Conservation (phyloP, 352 stramenopile species). For the Blastocystis sp. region DNA sequence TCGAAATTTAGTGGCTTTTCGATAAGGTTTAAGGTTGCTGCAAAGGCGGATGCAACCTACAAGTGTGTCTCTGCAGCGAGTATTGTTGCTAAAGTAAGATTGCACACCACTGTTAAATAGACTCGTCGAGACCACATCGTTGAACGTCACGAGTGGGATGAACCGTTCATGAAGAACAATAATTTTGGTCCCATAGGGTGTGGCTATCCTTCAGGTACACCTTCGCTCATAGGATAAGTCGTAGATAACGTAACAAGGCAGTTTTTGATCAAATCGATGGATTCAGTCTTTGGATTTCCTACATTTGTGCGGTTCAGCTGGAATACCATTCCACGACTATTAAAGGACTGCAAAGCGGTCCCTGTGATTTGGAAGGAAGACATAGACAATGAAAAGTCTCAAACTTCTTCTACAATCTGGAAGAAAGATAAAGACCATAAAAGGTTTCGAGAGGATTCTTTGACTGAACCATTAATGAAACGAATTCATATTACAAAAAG, state of each 20-base stretch:
- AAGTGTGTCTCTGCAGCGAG: conserved; percentile 61
- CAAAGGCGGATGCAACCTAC: conserved; percentile 21
- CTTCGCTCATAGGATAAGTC: not conserved
- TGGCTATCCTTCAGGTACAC: conserved; percentile 25
- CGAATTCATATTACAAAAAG: not conserved
- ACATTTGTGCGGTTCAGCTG: conserved; percentile 57
- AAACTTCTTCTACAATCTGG: not conserved
- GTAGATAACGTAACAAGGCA: conserved; percentile 6
- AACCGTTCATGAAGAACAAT: conserved; percentile 11
- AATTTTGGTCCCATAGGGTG: not conserved
- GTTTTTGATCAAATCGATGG: not conserved
- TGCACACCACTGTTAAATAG: not conserved
- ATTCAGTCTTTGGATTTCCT: conserved; percentile 60
- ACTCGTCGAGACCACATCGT: conserved; percentile 46
- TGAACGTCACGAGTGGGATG: conserved; percentile 21
- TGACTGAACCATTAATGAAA: not conserved
- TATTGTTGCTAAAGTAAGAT: conserved; percentile 58
- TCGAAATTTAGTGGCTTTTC: not conserved
- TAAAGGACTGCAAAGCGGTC: not conserved
- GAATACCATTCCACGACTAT: conserved; percentile 22
- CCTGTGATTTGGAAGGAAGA: conserved; percentile 23
- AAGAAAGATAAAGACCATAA: not conserved
- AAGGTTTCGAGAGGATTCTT: not conserved
- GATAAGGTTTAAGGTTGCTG: conserved; percentile 52
- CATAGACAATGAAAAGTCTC: not conserved